A percentile compares a stretch with the other conserved stretches of the same genome.
Conservation (phyloP, 139 green algal species). For the Gonium pectorale region DNA sequence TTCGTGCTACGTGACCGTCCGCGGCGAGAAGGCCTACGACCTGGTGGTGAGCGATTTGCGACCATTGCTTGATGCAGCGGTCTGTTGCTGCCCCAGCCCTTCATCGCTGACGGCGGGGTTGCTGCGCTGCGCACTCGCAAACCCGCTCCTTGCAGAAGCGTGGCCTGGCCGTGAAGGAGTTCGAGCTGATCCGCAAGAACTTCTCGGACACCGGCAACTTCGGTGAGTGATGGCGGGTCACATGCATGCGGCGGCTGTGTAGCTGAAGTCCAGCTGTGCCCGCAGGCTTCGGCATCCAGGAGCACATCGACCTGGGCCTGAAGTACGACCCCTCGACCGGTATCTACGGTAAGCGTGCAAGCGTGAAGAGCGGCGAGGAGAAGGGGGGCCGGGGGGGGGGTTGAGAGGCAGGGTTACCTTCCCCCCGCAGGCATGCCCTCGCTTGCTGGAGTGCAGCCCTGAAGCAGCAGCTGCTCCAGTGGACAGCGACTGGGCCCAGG, state of each 20-base stretch:
- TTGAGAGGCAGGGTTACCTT: no score
- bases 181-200: conserved; percentile 97
- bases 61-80: no score
- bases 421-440: no score
- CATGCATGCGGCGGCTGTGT: neutral
- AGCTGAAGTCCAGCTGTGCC: neutral
- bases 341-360: conserved; percentile 91
- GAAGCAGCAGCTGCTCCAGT: no score
- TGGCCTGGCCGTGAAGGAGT: conserved; percentile 99
- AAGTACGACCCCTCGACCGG: conserved; percentile 99
- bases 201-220: conserved; percentile 98
- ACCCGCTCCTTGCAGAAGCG: conserved; percentile 85
- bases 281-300: conserved; percentile 92
- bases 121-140: neutral
- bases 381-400: no score
- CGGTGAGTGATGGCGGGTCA: conserved; percentile 59
- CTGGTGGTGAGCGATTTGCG: conserved; percentile 89
- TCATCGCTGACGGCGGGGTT: conserved; percentile 2
- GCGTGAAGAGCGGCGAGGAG: no score
- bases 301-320: conserved; percentile 99
- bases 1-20: conserved; percentile 94
- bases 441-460: no score
- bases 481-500: no score
- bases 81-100: no score
- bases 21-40: conserved; percentile 99